Conservation (phyloP, 2,329 filamentous ascomycete species). For the Knoxdaviesia capensis region DNA sequence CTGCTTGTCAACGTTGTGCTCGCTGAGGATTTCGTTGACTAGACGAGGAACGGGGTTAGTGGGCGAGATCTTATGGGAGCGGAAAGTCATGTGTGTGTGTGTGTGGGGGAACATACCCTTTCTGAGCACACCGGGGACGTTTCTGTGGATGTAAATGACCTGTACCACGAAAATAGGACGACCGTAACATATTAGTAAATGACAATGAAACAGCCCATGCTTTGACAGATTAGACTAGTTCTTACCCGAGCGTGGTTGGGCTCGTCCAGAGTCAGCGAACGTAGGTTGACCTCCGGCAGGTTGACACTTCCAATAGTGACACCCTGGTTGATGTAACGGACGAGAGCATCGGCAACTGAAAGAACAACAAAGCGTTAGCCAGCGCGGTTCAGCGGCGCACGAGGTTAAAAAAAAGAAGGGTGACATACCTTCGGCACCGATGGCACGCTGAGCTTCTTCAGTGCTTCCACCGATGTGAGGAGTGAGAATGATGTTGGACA, state of each 20-base stretch:
- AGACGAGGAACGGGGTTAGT: not conserved
- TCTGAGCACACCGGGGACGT: slow-evolving; percentile 84
- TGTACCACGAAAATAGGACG: slow-evolving; percentile 9
- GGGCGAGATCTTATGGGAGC: not conserved
- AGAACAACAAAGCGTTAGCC: slow-evolving; percentile 5
- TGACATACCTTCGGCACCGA: slow-evolving; percentile 57
- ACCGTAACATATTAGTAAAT: too few species aligned
- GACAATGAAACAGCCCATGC: too few species aligned
- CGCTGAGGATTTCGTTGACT: slow-evolving; percentile 87
- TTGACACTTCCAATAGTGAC: slow-evolving; percentile 85
- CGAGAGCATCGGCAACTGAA: slow-evolving; percentile 60
- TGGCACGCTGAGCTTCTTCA: slow-evolving; percentile 90
- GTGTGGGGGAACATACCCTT: slow-evolving; percentile 31
- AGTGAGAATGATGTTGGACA: slow-evolving; percentile 88
- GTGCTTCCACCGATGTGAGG: slow-evolving; percentile 96
- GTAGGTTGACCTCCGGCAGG: slow-evolving; percentile 81
- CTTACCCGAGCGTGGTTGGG: slow-evolving; percentile 63
- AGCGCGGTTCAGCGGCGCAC: not conserved
- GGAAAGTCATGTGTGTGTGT: slow-evolving; percentile 4
- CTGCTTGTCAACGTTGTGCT: slow-evolving; percentile 98
- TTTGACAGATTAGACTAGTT: not conserved
- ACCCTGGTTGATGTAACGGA: slow-evolving; percentile 91
- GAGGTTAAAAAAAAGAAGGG: not conserved
- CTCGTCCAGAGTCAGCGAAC: slow-evolving; percentile 79
- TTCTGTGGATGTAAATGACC: slow-evolving; percentile 92